Percentiles rank a stretch among this genome's conserved stretches.
Evolutionary conservation across 1,284 basidiomycete species (phyloP).

Genomic region (Austroboletus niveus): DNA sequence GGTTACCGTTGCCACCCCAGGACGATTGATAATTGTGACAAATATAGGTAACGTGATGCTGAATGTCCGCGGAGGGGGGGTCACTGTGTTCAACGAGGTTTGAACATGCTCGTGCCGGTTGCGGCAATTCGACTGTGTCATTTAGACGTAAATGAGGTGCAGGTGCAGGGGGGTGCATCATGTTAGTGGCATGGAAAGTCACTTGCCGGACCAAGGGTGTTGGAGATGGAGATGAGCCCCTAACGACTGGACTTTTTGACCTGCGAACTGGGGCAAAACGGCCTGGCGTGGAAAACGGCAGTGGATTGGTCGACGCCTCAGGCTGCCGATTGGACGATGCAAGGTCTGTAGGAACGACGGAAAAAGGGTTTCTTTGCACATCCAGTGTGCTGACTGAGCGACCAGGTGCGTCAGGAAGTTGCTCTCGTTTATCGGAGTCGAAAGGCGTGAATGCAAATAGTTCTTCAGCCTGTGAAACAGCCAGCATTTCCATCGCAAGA

Average conservation of each 20-base stretch:
- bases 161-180: constrained; percentile 12
- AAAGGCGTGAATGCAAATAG: constrained; percentile 34
- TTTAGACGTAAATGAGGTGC: constrained; percentile 19
- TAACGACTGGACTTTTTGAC: not conserved
- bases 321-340: not conserved
- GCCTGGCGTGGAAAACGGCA: constrained; percentile 32
- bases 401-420: constrained; percentile 5
- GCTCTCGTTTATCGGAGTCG: constrained; percentile 13
- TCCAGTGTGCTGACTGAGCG: not conserved
- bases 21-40: constrained; percentile 4
- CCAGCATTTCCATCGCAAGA: constrained; percentile 3
- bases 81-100: constrained; percentile 6
- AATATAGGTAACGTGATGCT: constrained; percentile 1
- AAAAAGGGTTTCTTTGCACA: constrained; percentile 1
- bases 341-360: not conserved
- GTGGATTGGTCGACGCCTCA: not conserved
- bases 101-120: constrained; percentile 7
- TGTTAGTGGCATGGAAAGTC: constrained; percentile 7
- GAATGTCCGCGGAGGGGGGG: constrained; percentile 16
- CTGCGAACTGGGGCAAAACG: constrained; percentile 15
- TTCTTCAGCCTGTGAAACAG: constrained; percentile 14
- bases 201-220: constrained; percentile 7
- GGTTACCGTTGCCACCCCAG: constrained; percentile 2
- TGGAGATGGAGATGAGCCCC: not conserved
- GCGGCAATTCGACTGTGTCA: constrained; percentile 11